phyloP scores from a whole-genome alignment of 306 rosid genomes.

The Acmispon strigosus region DNA sequence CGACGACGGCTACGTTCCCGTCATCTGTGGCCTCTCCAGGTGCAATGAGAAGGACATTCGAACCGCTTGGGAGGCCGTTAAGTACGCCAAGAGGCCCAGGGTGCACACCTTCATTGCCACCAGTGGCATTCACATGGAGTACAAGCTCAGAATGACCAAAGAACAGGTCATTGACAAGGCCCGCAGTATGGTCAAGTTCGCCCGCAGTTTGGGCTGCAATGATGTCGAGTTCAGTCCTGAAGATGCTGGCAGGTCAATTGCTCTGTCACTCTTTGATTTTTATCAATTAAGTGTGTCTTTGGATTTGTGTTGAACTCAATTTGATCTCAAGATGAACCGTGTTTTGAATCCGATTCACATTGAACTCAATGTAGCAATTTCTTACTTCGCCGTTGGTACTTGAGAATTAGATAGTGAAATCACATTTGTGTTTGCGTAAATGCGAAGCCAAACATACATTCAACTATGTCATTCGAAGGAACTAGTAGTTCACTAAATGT shows the following conservation, averaged over 20 bases:
- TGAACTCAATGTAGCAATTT: no score
- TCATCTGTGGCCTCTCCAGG: constrained; percentile 80
- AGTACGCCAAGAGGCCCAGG: constrained; percentile 72
- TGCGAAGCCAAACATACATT: no score
- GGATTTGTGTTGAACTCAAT: no score
- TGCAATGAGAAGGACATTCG: constrained; percentile 78
- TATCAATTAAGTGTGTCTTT: no score
- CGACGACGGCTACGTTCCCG: constrained; percentile 67
- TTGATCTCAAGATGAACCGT: no score
- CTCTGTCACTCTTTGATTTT: background rate
- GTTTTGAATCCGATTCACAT: no score
- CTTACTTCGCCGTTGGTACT: no score
- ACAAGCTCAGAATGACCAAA: constrained; percentile 66
- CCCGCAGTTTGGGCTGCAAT: constrained; percentile 77
- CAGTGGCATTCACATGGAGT: constrained; percentile 79
- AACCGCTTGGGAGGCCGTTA: constrained; percentile 91
- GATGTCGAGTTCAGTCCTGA: constrained; percentile 96
- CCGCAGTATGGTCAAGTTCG: constrained; percentile 64
- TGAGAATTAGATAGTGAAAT: no score
- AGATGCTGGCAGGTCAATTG: constrained; percentile 78
- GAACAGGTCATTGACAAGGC: constrained; percentile 71
- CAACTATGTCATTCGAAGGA: no score
- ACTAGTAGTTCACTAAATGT: background rate
- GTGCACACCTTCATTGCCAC: constrained; percentile 91
- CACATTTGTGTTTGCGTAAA: no score